These are phyloP conservation scores for Cordyceps fumosorosea DNA, from an alignment of 2,329 filamentous ascomycete genomes.

Conservation along the genomic window DNA sequence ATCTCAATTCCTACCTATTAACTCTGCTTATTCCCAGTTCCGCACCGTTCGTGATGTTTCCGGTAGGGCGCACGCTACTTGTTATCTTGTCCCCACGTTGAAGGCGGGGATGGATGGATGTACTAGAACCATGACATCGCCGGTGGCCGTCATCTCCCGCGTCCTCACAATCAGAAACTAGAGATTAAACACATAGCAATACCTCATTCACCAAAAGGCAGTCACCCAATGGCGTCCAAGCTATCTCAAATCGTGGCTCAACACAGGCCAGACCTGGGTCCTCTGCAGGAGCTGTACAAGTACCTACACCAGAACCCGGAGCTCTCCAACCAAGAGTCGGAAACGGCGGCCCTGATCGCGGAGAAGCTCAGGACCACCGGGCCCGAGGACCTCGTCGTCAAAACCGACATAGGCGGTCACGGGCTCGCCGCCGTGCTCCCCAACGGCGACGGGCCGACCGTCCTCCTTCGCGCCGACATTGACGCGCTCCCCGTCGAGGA, in stretches of 20 bases:
- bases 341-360: conserved; percentile 43
- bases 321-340: conserved; percentile 48
- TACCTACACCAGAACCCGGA: conserved; percentile 53
- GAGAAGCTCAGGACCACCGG: conserved; percentile 27
- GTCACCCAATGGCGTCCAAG: conserved; percentile 1
- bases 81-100: not conserved
- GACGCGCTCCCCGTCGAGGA: conserved; percentile 55
- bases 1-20: not conserved
- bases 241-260: conserved; percentile 3
- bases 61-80: not conserved
- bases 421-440: conserved; percentile 49
- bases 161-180: no score
- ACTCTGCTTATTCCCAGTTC: not conserved
- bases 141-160: not conserved
- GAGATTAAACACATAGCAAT: not conserved
- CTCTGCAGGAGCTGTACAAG: conserved; percentile 40
- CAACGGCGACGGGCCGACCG: conserved; percentile 48
- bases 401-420: conserved; percentile 45
- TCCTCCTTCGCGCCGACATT: conserved; percentile 56
- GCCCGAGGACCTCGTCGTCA: conserved; percentile 32
- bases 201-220: not conserved
- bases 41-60: not conserved
- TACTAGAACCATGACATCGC: not conserved
- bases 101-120: not conserved
- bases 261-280: conserved; percentile 5